Percentiles rank a stretch among this genome's conserved stretches.
phyloP scores from a whole-genome alignment of 495 filamentous ascomycete species.

The Neurospora sp. region DNA sequence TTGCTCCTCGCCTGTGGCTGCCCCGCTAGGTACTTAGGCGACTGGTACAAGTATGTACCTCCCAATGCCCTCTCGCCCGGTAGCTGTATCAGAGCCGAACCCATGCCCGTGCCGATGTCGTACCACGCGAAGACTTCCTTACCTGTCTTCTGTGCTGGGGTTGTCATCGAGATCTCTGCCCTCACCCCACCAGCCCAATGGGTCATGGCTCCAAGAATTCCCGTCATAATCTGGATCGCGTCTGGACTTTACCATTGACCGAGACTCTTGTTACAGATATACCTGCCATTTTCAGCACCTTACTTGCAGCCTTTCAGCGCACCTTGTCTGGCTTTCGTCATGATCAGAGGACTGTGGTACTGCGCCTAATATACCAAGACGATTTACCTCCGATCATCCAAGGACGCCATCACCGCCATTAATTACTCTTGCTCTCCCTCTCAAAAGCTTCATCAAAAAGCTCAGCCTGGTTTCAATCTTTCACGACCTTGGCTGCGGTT shows the following conservation, averaged over 20 bases:
- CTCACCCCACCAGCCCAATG: constrained; percentile 17
- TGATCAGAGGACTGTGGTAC: not conserved
- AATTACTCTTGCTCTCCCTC: not conserved
- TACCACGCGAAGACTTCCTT: constrained; percentile 15
- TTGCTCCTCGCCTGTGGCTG: not conserved
- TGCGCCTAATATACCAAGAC: not conserved
- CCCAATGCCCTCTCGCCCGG: constrained; percentile 5
- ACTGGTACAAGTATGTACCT: constrained; percentile 1
- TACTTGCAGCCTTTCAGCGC: not conserved
- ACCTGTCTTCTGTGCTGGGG: constrained; percentile 9
- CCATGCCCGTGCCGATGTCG: constrained; percentile 15
- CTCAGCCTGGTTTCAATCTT: not conserved
- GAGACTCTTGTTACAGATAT: not conserved
- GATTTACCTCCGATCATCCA: not conserved
- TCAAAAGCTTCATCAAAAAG: not conserved
- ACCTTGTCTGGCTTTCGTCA: not conserved
- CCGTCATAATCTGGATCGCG: constrained; percentile 15
- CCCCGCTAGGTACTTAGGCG: not conserved
- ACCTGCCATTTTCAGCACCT: not conserved
- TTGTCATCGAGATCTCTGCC: constrained; percentile 28
- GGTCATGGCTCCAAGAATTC: constrained; percentile 18
- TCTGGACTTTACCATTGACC: constrained; percentile 23
- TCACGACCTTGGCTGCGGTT: not conserved
- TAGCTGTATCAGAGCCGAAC: not conserved
- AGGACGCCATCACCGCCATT: not conserved